Percentiles rank a stretch among this genome's conserved stretches.
Conservation (phyloP, 2,329 filamentous ascomycete species). For the Mycosphaerella sp. region DNA sequence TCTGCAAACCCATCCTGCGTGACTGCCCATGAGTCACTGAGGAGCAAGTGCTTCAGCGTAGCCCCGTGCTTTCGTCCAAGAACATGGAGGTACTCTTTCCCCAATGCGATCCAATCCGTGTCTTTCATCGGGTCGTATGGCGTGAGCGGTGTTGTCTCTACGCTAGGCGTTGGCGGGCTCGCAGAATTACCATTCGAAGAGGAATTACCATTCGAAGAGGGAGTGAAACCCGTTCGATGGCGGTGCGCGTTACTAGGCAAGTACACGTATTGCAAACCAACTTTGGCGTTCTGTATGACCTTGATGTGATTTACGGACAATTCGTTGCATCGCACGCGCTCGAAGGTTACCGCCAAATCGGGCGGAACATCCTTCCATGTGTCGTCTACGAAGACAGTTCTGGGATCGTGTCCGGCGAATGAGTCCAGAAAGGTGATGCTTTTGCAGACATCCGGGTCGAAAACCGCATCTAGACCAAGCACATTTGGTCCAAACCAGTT, state of each 20-base stretch:
- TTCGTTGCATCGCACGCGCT: conserved; percentile 23
- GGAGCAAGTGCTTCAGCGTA: conserved; percentile 51
- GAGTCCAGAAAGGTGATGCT: conserved; percentile 51
- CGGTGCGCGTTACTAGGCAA: conserved; percentile 35
- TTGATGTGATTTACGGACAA: conserved; percentile 28
- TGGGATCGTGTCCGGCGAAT: conserved; percentile 43
- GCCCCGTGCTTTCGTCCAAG: conserved; percentile 48
- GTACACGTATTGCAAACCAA: conserved; percentile 39
- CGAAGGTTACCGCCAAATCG: conserved; percentile 17
- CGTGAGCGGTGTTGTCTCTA: not conserved
- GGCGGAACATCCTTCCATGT: conserved; percentile 42
- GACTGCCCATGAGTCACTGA: conserved; percentile 52
- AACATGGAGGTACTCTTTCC: conserved; percentile 45
- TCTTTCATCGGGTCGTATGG: conserved; percentile 14
- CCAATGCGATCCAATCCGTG: conserved; percentile 32
- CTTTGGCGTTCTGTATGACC: conserved; percentile 32
- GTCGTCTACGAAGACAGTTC: conserved; percentile 49
- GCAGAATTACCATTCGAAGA: not conserved
- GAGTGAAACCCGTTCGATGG: conserved; percentile 20
- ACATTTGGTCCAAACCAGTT: conserved; percentile 53
- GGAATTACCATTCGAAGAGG: conserved; percentile 6
- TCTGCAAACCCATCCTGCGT: conserved; percentile 44
- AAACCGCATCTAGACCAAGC: conserved; percentile 41
- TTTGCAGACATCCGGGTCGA: conserved; percentile 40
- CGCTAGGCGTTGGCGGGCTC: conserved; percentile 25